A percentile compares a stretch with the other conserved stretches of the same genome.
Conservation (phyloP, 148 eudicot genomes). For the Agrostemma githago region DNA sequence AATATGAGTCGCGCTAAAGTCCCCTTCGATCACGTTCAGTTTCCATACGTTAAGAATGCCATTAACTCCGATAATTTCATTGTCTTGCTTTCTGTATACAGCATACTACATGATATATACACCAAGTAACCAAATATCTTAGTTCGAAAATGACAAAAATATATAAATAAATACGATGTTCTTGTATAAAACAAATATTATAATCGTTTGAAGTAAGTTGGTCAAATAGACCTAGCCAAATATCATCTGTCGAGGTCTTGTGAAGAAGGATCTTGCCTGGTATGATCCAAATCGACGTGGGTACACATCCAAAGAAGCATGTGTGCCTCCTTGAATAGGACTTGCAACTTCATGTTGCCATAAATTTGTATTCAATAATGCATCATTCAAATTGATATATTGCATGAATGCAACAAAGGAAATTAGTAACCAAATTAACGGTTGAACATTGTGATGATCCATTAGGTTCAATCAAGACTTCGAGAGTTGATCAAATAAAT, state of each 20-base stretch:
- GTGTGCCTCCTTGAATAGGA: neutral
- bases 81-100: neutral
- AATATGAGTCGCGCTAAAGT: neutral
- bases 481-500: neutral
- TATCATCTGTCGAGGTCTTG: no score
- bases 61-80: neutral
- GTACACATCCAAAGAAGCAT: neutral
- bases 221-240: no score
- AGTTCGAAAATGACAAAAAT: neutral
- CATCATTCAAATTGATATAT: neutral
- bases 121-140: neutral
- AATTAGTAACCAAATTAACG: neutral
- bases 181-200: neutral
- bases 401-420: neutral
- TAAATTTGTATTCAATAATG: neutral
- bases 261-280: neutral
- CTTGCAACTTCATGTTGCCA: neutral
- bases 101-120: slow-evolving; percentile 1
- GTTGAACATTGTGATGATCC: neutral
- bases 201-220: no score
- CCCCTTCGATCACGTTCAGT: neutral
- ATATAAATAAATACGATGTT: neutral
- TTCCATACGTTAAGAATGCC: neutral
- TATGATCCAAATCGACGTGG: neutral
- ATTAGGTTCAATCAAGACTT: neutral